Evolutionary conservation across 176 grass and related monocot genomes (phyloP).

Genomic region (Avena eriantha): DNA sequence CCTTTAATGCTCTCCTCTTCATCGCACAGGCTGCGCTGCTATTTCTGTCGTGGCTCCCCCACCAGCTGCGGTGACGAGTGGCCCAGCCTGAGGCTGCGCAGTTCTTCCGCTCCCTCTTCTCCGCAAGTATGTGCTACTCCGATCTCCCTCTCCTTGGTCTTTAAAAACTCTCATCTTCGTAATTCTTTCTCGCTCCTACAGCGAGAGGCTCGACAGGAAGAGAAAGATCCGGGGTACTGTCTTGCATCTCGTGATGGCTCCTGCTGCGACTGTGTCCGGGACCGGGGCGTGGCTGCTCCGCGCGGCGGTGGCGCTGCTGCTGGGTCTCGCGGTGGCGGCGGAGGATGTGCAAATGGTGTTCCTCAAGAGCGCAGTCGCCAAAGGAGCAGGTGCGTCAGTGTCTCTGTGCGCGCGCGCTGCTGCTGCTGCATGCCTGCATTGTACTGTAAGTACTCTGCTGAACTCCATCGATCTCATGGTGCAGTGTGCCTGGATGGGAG

Average conservation of each 20-base stretch:
- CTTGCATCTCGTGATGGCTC: constrained; percentile 36
- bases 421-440: no score
- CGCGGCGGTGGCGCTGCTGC: constrained; percentile 4
- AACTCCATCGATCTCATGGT: neutral
- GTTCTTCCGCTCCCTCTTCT: constrained; percentile 16
- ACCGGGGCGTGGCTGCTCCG: constrained; percentile 29
- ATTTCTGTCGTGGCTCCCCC: constrained; percentile 51
- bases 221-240: neutral
- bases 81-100: constrained; percentile 37
- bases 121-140: neutral
- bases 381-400: constrained; percentile 58
- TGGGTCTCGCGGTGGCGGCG: constrained; percentile 29
- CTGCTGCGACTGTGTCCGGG: neutral
- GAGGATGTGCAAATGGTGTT: constrained; percentile 68
- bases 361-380: constrained; percentile 53
- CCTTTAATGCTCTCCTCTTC: constrained; percentile 18
- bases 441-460: no score
- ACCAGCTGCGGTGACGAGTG: constrained; percentile 6
- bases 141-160: neutral
- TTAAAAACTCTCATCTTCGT: no score
- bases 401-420: neutral
- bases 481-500: constrained; percentile 80
- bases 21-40: constrained; percentile 21
- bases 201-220: neutral
- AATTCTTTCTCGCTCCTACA: neutral